phyloP scores from a whole-genome alignment of 2,329 filamentous ascomycete genomes.

The Akanthomyces uredinophilus region DNA sequence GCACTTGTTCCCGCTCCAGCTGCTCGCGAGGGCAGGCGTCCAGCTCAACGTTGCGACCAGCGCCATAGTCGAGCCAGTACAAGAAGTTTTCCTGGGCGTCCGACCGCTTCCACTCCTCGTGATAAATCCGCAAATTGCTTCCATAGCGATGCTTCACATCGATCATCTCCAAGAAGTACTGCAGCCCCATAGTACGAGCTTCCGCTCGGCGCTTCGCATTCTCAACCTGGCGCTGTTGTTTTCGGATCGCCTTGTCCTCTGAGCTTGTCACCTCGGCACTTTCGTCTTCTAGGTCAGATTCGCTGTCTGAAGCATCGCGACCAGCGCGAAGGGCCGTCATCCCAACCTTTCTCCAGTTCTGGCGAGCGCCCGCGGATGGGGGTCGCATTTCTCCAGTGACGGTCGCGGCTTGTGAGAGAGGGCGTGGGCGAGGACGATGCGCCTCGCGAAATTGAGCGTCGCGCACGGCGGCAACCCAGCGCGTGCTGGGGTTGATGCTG shows the following conservation, averaged over 20 bases:
- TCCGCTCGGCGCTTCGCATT: constrained; percentile 56
- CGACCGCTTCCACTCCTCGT: constrained; percentile 74
- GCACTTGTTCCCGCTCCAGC: constrained; percentile 72
- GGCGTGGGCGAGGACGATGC: constrained; percentile 38
- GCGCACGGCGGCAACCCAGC: constrained; percentile 64
- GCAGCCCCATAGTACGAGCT: constrained; percentile 75
- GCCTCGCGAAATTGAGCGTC: constrained; percentile 52
- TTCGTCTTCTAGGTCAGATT: constrained; percentile 37
- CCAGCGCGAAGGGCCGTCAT: constrained; percentile 67
- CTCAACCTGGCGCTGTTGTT: constrained; percentile 40
- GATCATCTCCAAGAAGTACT: constrained; percentile 83
- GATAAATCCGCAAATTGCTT: constrained; percentile 74
- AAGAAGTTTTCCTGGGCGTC: constrained; percentile 85
- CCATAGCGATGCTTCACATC: constrained; percentile 85
- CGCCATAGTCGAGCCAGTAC: constrained; percentile 84
- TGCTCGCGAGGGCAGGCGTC: constrained; percentile 67
- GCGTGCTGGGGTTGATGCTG: constrained; percentile 61
- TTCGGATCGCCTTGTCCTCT: constrained; percentile 34
- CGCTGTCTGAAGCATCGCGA: constrained; percentile 49
- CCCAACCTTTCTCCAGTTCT: constrained; percentile 73
- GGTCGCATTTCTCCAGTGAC: neutral
- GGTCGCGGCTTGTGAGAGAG: constrained; percentile 15
- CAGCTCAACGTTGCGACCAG: constrained; percentile 65
- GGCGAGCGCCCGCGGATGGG: constrained; percentile 35
- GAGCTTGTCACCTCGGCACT: constrained; percentile 28